Conservation (phyloP, 139 green algal genomes). For the Haematococcus sp. region DNA sequence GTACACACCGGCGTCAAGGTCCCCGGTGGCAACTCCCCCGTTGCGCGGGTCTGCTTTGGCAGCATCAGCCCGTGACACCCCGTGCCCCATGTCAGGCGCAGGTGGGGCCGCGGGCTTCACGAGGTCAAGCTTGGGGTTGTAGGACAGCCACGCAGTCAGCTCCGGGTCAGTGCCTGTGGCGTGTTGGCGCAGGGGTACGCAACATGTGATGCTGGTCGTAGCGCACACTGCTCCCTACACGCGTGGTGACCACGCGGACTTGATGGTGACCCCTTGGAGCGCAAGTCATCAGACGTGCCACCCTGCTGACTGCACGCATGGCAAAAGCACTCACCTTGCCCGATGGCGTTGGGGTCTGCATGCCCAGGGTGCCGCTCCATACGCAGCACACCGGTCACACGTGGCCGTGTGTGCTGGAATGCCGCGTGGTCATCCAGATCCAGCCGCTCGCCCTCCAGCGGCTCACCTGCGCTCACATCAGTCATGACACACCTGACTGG, state of each 20-base stretch:
- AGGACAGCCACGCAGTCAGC: conserved; percentile 33
- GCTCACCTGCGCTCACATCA: no score
- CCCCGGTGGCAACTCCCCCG: conserved; percentile 12
- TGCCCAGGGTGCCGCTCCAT: background rate
- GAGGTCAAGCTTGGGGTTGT: conserved; percentile 18
- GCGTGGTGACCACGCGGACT: background rate
- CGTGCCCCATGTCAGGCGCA: conserved; percentile 12
- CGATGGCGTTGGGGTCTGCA: background rate
- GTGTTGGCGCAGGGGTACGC: background rate
- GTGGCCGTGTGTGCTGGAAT: background rate
- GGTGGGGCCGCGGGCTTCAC: background rate
- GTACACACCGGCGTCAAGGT: conserved; percentile 37
- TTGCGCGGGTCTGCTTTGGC: conserved; percentile 11
- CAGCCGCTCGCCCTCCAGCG: conserved; percentile 11
- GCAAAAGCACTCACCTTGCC: background rate
- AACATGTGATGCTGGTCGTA: background rate
- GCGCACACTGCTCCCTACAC: background rate
- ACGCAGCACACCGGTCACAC: background rate
- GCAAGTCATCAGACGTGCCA: background rate
- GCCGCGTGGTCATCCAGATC: conserved; percentile 10
- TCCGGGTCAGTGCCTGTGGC: conserved; percentile 4
- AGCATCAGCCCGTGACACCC: conserved; percentile 2
- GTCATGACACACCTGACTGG: no score
- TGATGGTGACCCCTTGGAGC: background rate
- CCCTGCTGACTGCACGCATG: background rate